A percentile compares a stretch with the other conserved stretches of the same genome.
phyloP scores from a whole-genome alignment of 805 yeast species.

The Ogataea methanolica region DNA sequence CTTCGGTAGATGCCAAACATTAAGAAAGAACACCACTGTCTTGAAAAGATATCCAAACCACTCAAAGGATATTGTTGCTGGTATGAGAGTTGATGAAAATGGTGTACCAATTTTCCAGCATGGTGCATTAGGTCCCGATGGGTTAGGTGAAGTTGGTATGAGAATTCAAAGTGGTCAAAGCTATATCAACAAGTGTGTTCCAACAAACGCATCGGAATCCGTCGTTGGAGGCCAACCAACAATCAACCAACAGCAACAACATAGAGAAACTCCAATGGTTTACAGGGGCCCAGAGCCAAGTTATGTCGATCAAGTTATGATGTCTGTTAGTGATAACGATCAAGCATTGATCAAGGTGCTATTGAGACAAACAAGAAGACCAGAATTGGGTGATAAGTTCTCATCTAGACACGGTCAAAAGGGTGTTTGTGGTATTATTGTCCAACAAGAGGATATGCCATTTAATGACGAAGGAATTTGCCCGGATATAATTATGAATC shows the following conservation, averaged over 20 bases:
- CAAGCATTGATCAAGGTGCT: slow-evolving; percentile 91
- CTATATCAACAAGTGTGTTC: slow-evolving; percentile 89
- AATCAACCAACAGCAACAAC: slow-evolving; percentile 38
- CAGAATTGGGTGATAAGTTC: slow-evolving; percentile 96
- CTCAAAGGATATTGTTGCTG: slow-evolving; percentile 85
- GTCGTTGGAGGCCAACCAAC: slow-evolving; percentile 38
- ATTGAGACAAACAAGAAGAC: slow-evolving; percentile 92
- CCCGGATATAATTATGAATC: slow-evolving; percentile 98
- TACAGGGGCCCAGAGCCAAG: slow-evolving; percentile 96
- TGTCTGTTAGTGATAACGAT: slow-evolving; percentile 92
- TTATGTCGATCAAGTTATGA: slow-evolving; percentile 95
- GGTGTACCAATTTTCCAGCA: slow-evolving; percentile 85
- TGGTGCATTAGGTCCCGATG: slow-evolving; percentile 85
- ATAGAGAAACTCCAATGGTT: slow-evolving; percentile 84
- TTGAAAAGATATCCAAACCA: slow-evolving; percentile 92
- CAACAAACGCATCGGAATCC: slow-evolving; percentile 74
- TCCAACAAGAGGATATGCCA: slow-evolving; percentile 95
- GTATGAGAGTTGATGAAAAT: slow-evolving; percentile 82
- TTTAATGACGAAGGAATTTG: slow-evolving; percentile 87
- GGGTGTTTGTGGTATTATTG: slow-evolving; percentile 99
- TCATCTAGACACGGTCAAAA: slow-evolving; percentile 98
- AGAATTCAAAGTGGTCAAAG: slow-evolving; percentile 89
- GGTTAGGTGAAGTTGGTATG: slow-evolving; percentile 94
- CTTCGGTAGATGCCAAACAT: slow-evolving; percentile 94
- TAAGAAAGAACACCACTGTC: slow-evolving; percentile 85